Evolutionary conservation across 1,139 yeast genomes (phyloP), one percentile per base, ranked within the genome.

Genomic region (Blastobotrys serpentis): DNA sequence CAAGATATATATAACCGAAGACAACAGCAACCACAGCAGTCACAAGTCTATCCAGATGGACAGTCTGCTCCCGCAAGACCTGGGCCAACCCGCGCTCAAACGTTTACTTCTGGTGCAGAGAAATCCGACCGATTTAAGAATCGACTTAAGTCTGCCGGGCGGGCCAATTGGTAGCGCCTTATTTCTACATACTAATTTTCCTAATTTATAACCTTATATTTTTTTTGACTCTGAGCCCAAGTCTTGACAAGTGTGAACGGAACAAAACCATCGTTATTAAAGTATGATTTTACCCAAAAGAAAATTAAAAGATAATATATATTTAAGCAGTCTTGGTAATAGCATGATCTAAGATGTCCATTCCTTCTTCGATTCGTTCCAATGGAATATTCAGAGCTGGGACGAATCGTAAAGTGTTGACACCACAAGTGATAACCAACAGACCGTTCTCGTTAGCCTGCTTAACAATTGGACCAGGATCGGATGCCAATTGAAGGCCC

Each of bases 301-400:
- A n/a, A n/a, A n/a, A n/a, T n/a, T n/a, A n/a, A n/a, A n/a, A n/a
- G n/a, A n/a, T n/a, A n/a, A n/a, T n/a, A n/a, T n/a, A 23, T 23
- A 23, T 13, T 14, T 14, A 33, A 4, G 21, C 37, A 8, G 18
- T 32, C 17, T 33, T 32, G 7, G 14, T 21, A 34, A 21, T 32
- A 13, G 46, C 33, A 30, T 32, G 63, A 50, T 76, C 82, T 52
- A 92, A 77, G 43, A 88, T 78, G 14, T 72, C 75, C 49, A 90
- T 69, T 19, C 98, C 98, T 56, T 79, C 78, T 37, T 74, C 74
- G 44, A 88, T 79, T 40, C 77, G 78, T 22, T 79, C 82, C 48
- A 83, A 80, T 25, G 82, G 84, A 53, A 89, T 88, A 58, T 86
- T 89, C 64, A 92, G 76, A 2, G 98, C 95, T 18, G 98, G 98